Evolutionary conservation across 305 asterid species (phyloP).

Genomic region (Ajuga reptans): DNA sequence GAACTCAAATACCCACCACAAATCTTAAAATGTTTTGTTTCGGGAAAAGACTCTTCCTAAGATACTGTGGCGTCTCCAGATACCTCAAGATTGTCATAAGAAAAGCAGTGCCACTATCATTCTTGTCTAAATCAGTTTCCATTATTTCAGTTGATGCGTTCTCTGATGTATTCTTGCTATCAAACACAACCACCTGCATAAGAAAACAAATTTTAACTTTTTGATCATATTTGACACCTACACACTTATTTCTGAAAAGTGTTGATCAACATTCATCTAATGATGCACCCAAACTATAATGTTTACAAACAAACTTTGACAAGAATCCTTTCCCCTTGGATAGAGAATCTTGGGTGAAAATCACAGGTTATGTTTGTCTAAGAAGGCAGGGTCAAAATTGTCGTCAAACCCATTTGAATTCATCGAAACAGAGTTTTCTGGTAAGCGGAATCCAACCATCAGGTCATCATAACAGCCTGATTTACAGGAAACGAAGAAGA

Average conservation of each 20-base stretch:
- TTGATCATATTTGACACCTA: background rate
- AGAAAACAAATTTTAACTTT: background rate
- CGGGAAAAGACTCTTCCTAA: conserved; percentile 84
- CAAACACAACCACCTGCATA: conserved; percentile 66
- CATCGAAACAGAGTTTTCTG: background rate
- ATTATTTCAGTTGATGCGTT: conserved; percentile 34
- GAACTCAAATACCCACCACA: conserved; percentile 53
- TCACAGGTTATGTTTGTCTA: background rate
- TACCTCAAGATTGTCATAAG: conserved; percentile 75
- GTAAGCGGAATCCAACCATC: background rate
- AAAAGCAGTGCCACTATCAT: conserved; percentile 74
- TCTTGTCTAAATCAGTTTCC: conserved; percentile 40
- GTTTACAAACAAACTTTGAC: background rate
- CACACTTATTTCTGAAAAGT: background rate
- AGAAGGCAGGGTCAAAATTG: background rate
- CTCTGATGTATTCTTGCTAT: conserved; percentile 43
- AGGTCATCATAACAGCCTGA: background rate
- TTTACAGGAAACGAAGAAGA: background rate
- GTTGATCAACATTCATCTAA: background rate
- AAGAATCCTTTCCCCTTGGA: background rate
- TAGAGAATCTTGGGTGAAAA: background rate
- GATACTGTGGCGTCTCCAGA: conserved; percentile 98
- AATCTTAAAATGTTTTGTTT: conserved; percentile 73
- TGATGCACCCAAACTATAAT: background rate
- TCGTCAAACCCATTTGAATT: background rate